Base-by-base conservation (phyloP, 1,284 basidiomycete genomes). In the Papiliotrema flavescens region DNA sequence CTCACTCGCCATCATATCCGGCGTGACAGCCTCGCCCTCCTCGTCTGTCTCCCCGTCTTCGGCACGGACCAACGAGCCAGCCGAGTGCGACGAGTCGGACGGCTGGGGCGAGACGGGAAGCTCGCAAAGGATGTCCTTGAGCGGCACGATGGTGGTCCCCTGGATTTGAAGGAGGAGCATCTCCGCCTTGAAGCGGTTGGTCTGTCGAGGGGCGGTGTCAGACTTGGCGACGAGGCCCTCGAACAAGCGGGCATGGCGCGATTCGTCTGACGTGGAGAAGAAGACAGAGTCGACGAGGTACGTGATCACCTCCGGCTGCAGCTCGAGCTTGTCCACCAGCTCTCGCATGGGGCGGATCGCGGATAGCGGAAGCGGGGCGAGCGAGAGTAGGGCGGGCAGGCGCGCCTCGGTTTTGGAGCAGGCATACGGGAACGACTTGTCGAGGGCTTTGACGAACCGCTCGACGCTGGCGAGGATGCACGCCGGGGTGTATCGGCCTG, bases 401-500 rank as follows among this genome's bases (percentile, higher is more conserved):
- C 56, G 51, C 41, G 58, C 42, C 37, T 62, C 53, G 47, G 51
- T 43, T 17, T 57, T 54, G 24, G 53, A 51, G 4, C 58, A 51
- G 11, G 61, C 46, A 19, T 59, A 62, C 3, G 66, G 65, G 61
- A 59, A 67, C 2, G 66, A 60, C n/a, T 60, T 53, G 51, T 51
- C 53, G 46, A 71, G 43, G 11, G 67, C 62, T 40, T 61, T 62
- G 51, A 71, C 50, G 47, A 65, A 49, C 37, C 66, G 59, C 26
- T 59, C 63, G 36, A 68, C 54, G 54, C 66, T 66, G 22, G 63
- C 55, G 15, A 53, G 36, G 53, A 68, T 65, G 23, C 63, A 63
- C 0, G 60, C 60, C 2, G 59, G 62, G 20, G 67, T 71, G 60
- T 67, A 71, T 50, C 65, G 64, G 23, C 69, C 69, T 70, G 47